Conservation (phyloP, 306 rosid species). For the Medicago truncatula region MtrunA17r5.0-ANR NC_053049.1:44696001-44696500, state of each 20-base stretch:
- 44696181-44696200: not conserved
- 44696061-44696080: conserved; percentile 55
- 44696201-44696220: conserved; percentile 16
- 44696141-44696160: conserved; percentile 36
- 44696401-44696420: not conserved
- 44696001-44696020: not conserved
- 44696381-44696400: not conserved
- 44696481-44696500: not conserved
- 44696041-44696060: conserved; percentile 47
- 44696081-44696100: conserved; percentile 43
- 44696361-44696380: not conserved
- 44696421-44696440: not conserved
- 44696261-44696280: conserved; percentile 21
- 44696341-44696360: conserved; percentile 30
- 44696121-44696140: conserved; percentile 26
- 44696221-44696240: not conserved
- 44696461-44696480: conserved; percentile 19
- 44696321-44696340: conserved; percentile 28
- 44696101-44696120: conserved; percentile 14
- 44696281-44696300: not conserved
- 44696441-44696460: conserved; percentile 28
- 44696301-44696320: not conserved
- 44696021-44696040: not conserved
- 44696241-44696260: conserved; percentile 28
- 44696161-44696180: conserved; percentile 29